Conservation (phyloP, 306 rosid species). For the Astragalus glycyphyllos region DNA sequence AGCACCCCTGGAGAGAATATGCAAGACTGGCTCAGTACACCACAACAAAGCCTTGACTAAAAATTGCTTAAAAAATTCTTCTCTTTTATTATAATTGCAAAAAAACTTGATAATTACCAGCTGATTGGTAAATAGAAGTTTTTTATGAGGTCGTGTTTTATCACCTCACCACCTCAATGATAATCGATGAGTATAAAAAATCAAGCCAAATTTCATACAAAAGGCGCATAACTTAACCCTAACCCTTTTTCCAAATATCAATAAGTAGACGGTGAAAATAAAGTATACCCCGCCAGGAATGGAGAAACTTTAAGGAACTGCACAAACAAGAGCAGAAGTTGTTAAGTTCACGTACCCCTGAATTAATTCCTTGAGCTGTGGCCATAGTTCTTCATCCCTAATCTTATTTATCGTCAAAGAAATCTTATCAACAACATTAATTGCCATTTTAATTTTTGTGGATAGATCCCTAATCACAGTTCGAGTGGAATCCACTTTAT, state of each 20-base stretch:
- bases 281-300: background rate
- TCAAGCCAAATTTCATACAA: conserved; percentile 21
- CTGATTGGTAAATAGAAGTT: background rate
- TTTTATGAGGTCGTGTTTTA: conserved; percentile 23
- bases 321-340: conserved; percentile 31
- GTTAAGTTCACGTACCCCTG: conserved; percentile 70
- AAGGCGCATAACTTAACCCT: conserved; percentile 4
- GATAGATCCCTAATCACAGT: conserved; percentile 71
- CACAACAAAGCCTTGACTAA: background rate
- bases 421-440: conserved; percentile 88
- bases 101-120: background rate
- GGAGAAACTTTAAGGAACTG: conserved; percentile 19
- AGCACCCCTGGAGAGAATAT: conserved; percentile 12
- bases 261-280: background rate
- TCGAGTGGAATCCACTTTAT: conserved; percentile 77
- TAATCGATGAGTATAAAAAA: conserved; percentile 17
- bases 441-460: conserved; percentile 89
- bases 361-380: conserved; percentile 82
- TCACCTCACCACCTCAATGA: conserved; percentile 26
- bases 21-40: conserved; percentile 2
- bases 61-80: background rate
- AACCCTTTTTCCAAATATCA: conserved; percentile 8
- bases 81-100: conserved; percentile 12
- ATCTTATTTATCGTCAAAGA: conserved; percentile 89
- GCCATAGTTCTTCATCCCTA: conserved; percentile 96